Base-by-base conservation (phyloP, 495 filamentous ascomycete species). In the Podospora anserina region DNA sequence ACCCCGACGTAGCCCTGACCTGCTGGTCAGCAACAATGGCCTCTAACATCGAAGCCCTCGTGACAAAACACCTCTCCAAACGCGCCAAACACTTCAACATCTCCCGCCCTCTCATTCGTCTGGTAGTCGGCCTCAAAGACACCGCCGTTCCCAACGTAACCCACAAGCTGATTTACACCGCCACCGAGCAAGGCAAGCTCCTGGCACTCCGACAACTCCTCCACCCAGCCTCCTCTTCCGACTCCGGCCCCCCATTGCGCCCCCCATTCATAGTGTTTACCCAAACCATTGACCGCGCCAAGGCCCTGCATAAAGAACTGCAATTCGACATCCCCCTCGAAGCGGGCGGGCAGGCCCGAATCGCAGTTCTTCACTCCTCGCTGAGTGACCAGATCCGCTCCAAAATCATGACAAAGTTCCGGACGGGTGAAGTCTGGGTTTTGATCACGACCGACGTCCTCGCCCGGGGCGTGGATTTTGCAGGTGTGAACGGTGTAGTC, bases 11-110 rank as follows among this genome's bases (percentile, higher is more conserved):
- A 11, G 84, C 89, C 5, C 86, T 92, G 2, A 90, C 88, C 61
- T 87, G 96, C 63, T 99, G 94, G 92, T 97, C 94, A 20, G 95
- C 96, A 9, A 99, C 95, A 3, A 98, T 99, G 89, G 92, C 90
- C 19, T 97, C 95, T 19, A 93, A 89, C 71, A 89, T 97, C 61
- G 96, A 99, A 78, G 82, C 90, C 39, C 82, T 97, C 15, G 85
- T 91, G 60, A 75, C 77, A 11, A 78, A 78, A 32, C 76, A 79
- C n/a, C 63, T 83, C 56, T 81, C 83, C 27, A 84, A 84, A 28
- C 89, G 88, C 6, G 86, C 90, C 60, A 80, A 86, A 61, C 79
- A 82, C 57, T 73, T 72, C 44, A 62, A 70, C 5, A 32, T 64
- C 26, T 71, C 84, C 15, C 80, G 77, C 64, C 85, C 89, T 0